Base-by-base conservation (phyloP, 2,329 filamentous ascomycete genomes). In the Sporothrix protearum region DNA sequence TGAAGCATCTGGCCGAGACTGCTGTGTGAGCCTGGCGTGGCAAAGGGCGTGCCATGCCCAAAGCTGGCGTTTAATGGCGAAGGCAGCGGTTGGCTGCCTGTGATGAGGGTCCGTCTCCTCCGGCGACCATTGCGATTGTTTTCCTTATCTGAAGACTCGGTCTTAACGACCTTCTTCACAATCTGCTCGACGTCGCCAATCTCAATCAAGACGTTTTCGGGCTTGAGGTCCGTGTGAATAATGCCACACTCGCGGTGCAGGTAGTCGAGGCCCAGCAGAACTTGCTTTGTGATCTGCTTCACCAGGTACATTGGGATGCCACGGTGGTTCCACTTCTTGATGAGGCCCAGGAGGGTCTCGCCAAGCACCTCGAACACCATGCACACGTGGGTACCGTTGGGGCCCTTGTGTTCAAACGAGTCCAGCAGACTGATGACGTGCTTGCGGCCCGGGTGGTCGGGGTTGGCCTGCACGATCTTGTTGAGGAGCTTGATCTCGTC, bases 281-380 rank as follows among this genome's bases (percentile, higher is more conserved):
- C 96, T 83, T 99, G 96, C 82, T 98, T 98, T 39, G 96, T 96
- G 81, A 99, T 99, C 81, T 98, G 96, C 85, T 97, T 97, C 80
- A 98, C 96, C 16, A 99, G 86, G 19, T 93, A 88, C 90, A 97
- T 97, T 57, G 96, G 96, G 72, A 99, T 98, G 66, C 96, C 96
- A 73, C 96, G 89, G 81, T 98, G 96, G 80, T 98, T 97, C 94
- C 95, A 98, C 77, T 93, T 90, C 88, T 98, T 98, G 85, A 99
- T 97, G 79, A 99, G 83, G 33, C 96, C 95, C 69, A 98, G 84
- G 75, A 98, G 82, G 79, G 98, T 98, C 86, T 98, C 94, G 70
- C 96, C 96, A 71, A 99, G 83, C 3, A 99, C 96, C 81, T 99
- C 96, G 77, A 99, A 99, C 8, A 99, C 96, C 95, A 99, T 98